phyloP scores from a whole-genome alignment of 2,329 filamentous ascomycete genomes.

The Cordyceps tenuipes region DNA sequence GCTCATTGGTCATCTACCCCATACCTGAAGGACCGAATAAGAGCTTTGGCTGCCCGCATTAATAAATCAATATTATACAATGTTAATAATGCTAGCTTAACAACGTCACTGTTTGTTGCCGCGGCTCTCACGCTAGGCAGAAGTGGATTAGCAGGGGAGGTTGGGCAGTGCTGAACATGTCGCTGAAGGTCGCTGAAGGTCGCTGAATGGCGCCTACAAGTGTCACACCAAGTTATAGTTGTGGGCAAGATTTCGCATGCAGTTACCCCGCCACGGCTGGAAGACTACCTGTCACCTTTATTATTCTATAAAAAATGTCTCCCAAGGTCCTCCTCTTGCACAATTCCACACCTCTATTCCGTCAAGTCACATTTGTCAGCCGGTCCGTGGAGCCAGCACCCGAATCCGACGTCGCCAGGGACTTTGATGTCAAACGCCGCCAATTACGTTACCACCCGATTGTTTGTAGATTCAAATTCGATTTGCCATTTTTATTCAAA shows the following conservation, averaged over 20 bases:
- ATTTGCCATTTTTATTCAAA: too few species aligned
- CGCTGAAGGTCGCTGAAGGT: too few species aligned
- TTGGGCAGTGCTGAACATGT: not conserved
- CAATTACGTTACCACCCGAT: not conserved
- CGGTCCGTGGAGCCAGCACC: not conserved
- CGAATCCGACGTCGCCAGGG: not conserved
- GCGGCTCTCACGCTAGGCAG: not conserved
- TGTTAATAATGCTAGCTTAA: not conserved
- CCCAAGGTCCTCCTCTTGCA: too few species aligned
- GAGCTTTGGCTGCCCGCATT: too few species aligned
- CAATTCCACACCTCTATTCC: not conserved
- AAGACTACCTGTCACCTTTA: not conserved
- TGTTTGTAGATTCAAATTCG: not conserved
- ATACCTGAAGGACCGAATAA: too few species aligned
- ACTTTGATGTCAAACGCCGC: not conserved
- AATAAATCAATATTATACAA: too few species aligned
- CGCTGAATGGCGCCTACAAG: not conserved
- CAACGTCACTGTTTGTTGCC: not conserved
- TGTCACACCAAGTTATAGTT: too few species aligned
- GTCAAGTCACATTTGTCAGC: conserved; percentile 1
- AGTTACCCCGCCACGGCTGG: not conserved
- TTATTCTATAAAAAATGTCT: too few species aligned
- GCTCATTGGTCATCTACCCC: too few species aligned
- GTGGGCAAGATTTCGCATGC: not conserved
- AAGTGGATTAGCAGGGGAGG: not conserved